Evolutionary conservation across 192 early-diverging fungal genomes (phyloP).

Genomic region (Backusella macrospora): DNA sequence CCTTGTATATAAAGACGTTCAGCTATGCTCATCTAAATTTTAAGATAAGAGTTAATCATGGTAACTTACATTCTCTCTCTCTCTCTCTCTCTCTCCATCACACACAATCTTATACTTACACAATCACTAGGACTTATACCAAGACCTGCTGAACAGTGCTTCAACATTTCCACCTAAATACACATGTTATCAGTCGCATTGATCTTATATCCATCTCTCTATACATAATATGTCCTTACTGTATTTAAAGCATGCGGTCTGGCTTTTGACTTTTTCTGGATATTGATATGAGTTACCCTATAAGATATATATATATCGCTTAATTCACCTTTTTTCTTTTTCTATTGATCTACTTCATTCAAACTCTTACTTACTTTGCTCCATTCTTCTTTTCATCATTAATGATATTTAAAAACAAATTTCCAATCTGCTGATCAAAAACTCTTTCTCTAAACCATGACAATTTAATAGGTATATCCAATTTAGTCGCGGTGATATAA

Average conservation of each 20-base stretch:
- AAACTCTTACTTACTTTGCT: constrained; percentile 42
- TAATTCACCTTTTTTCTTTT: no score
- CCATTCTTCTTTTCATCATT: constrained; percentile 31
- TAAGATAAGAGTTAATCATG: neutral
- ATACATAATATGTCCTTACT: neutral
- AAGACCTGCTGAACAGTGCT: constrained; percentile 49
- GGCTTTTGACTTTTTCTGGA: constrained; percentile 31
- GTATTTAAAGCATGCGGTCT: constrained; percentile 42
- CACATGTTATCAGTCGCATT: neutral
- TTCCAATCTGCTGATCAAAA: constrained; percentile 50
- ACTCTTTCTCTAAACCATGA: constrained; percentile 35
- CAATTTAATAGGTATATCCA: constrained; percentile 20
- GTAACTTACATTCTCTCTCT: neutral
- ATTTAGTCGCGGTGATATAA: constrained; percentile 29
- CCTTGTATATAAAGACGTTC: constrained; percentile 54
- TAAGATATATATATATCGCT: no score
- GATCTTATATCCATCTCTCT: neutral
- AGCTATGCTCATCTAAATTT: constrained; percentile 46
- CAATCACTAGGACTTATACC: constrained; percentile 52
- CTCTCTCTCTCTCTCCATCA: neutral
- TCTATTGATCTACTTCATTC: neutral
- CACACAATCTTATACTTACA: constrained; percentile 25
- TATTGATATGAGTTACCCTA: constrained; percentile 11
- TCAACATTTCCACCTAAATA: constrained; percentile 47
- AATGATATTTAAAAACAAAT: constrained; percentile 34